These are phyloP conservation scores for Xylariaceae sp. DNA, from an alignment of 2,329 filamentous ascomycete genomes.

Conservation along the genomic window DNA sequence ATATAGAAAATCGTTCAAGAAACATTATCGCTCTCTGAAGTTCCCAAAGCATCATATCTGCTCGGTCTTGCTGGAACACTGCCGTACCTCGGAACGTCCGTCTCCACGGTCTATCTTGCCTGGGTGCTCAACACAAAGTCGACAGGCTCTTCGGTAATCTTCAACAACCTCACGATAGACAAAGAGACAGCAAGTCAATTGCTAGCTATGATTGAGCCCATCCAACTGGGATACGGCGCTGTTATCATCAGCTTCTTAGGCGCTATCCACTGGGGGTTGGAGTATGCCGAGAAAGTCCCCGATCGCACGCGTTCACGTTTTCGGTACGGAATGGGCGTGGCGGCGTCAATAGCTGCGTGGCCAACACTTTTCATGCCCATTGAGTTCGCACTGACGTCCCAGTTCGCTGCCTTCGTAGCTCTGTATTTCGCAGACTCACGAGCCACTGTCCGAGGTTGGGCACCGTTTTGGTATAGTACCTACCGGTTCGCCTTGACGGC, in stretches of 20 bases:
- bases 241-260: constrained; percentile 92
- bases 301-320: constrained; percentile 60
- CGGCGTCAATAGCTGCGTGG: constrained; percentile 79
- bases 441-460: constrained; percentile 69
- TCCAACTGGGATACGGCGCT: constrained; percentile 88
- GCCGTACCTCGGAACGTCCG: constrained; percentile 78
- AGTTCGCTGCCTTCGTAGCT: constrained; percentile 79
- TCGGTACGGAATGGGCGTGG: constrained; percentile 77
- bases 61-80: constrained; percentile 73
- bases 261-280: constrained; percentile 87
- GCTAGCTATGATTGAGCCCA: constrained; percentile 71
- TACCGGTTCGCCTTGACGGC: constrained; percentile 93
- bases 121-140: constrained; percentile 72
- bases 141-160: constrained; percentile 53
- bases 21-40: constrained; percentile 58
- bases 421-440: constrained; percentile 81
- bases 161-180: constrained; percentile 62
- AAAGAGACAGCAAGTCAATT: constrained; percentile 67
- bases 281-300: constrained; percentile 68
- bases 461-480: constrained; percentile 76
- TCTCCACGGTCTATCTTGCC: constrained; percentile 74
- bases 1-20: constrained; percentile 59
- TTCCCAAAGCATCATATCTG: constrained; percentile 62
- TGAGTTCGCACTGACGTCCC: constrained; percentile 77
- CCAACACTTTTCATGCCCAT: constrained; percentile 79